Base-by-base conservation (phyloP, 345 rosid genomes). In the Ricinus communis region DNA sequence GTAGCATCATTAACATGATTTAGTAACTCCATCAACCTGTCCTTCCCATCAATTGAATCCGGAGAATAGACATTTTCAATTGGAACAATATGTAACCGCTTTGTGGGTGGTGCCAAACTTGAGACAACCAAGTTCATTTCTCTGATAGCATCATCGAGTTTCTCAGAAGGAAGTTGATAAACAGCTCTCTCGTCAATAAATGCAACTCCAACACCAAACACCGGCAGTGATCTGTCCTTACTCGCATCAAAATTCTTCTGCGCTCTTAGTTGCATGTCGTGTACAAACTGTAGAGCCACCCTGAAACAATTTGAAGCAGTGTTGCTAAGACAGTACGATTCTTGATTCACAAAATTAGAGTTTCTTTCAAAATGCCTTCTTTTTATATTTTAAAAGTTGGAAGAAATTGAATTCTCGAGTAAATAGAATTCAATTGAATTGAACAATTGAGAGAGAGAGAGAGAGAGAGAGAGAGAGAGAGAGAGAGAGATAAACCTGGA, bases 141-240 rank as follows among this genome's bases (percentile, higher is more conserved):
- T 69, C 77, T 76, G 46, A 86, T 30, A 7, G 85, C 82, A 61
- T 71, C 65, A 55, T 75, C 70, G 46, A 68, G 57, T 69, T 83
- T 76, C 10, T 47, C 63, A 11, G 78, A 62, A 31, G 81, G 59
- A 70, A 79, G 38, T 59, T 82, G 74, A 74, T 46, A 70, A 66
- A 74, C 81, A 15, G 83, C 58, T 45, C 80, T 85, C 77, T 95
- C 97, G 73, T 90, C 92, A 24, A 95, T 73, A 78, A 87, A 90
- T 24, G 90, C 90, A 65, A 95, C 97, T 68, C 96, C 97, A 66
- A 88, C 96, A 55, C 93, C 91, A 82, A 95, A 95, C 13, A 92
- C 97, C 0, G 86, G 86, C 60, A 92, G 82, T 18, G 99, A 87
- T 72, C 88, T 86, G 69, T 95, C 96, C 58, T 83, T 84, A 74